phyloP scores from a whole-genome alignment of 768 basidiomycete species.

The Pisolithus marmoratus region DNA sequence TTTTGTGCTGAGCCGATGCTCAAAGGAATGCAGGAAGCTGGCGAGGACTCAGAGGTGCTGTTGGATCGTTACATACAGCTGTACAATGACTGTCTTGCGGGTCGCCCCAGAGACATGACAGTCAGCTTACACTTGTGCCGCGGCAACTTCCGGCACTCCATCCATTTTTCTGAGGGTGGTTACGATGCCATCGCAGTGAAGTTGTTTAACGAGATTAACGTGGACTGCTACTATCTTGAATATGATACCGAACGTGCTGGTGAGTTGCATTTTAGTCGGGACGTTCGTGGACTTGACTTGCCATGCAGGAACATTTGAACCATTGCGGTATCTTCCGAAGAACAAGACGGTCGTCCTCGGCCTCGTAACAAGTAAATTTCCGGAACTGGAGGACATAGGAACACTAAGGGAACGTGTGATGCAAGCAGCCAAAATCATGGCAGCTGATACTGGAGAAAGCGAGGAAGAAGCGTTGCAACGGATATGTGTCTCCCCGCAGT shows the following conservation, averaged over 20 bases:
- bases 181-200: conserved; percentile 41
- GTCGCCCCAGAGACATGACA: conserved; percentile 34
- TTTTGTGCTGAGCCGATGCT: conserved; percentile 59
- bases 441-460: conserved; percentile 32
- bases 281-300: background rate
- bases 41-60: conserved; percentile 56
- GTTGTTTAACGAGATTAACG: conserved; percentile 40
- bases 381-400: conserved; percentile 38
- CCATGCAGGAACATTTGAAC: conserved; percentile 24
- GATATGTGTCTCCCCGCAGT: conserved; percentile 45
- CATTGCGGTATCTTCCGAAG: conserved; percentile 25
- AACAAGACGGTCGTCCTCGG: conserved; percentile 39
- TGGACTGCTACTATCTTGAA: conserved; percentile 42
- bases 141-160: conserved; percentile 27
- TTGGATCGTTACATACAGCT: conserved; percentile 52
- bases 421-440: conserved; percentile 38
- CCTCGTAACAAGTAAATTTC: conserved; percentile 39
- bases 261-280: conserved; percentile 6
- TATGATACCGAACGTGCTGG: conserved; percentile 45
- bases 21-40: conserved; percentile 52
- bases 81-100: conserved; percentile 34
- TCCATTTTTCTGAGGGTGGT: conserved; percentile 42
- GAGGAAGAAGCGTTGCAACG: conserved; percentile 34
- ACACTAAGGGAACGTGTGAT: conserved; percentile 35
- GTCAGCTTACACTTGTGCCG: conserved; percentile 41